Base-by-base conservation (phyloP, 495 filamentous ascomycete genomes). In the Penicillium desertorum region DNA sequence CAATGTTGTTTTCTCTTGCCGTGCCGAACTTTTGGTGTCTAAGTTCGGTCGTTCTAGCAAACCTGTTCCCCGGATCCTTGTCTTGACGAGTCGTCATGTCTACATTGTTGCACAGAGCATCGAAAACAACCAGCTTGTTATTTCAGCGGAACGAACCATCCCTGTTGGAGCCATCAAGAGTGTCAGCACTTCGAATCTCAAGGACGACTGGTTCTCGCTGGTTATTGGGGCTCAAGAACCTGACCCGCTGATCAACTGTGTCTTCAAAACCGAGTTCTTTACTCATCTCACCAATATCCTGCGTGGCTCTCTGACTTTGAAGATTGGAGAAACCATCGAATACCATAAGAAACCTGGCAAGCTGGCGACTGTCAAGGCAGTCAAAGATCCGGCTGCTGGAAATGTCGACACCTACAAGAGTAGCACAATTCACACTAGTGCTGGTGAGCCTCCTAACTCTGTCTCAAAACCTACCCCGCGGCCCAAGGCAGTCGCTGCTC, bases 331-430 rank as follows among this genome's bases (percentile, higher is more conserved):
- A 16, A 63, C 79, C 2, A 92, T 99, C 67, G 91, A 97, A 68
- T 99, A 94, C 71, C 91, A 92, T 65, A 99, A 98, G 83, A 99
- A 99, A 76, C 95, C 95, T 4, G 91, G 91, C 34, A 99, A 99
- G 78, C 81, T 89, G 64, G 85, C 90, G 43, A 63, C 81, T 3
- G 86, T 99, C 61, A 98, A 98, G 79, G 88, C 86, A 2, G 65
- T 96, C 57, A 96, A 96, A 72, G 95, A 99, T 66, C 83, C 89
- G 5, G 80, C 79, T 12, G 78, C 85, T n/a, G 72, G 78, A 25
- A 70, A 83, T 48, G 83, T 86, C 41, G 95, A 98, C 67, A 79
- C 85, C 62, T 99, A 99, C 79, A 99, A 99, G 81, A 95, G 90
- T 61, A 86, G 89, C 54, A 86, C 87, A 10, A 86, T 99, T 55